phyloP scores from a whole-genome alignment of 768 basidiomycete species.

The Calocybe cyanea region DNA sequence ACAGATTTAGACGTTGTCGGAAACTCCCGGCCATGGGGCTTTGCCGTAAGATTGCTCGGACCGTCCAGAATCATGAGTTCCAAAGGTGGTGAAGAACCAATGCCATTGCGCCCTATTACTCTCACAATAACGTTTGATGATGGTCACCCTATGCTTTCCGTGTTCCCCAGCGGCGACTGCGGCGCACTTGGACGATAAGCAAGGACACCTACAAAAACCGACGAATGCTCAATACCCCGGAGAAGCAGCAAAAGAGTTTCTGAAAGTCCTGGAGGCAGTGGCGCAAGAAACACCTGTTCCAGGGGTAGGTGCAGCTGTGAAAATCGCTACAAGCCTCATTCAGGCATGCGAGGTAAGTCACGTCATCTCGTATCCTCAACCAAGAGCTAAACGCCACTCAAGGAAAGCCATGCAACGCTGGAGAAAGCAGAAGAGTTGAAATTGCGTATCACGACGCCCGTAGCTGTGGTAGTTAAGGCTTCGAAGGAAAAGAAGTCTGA shows the following conservation, averaged over 20 bases:
- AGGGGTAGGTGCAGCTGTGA: constrained; percentile 2
- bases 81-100: too few relatives aligned
- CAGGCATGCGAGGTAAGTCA: constrained; percentile 10
- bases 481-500: constrained; percentile 7
- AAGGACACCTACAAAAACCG: neutral
- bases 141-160: neutral
- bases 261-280: constrained; percentile 3
- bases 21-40: too few relatives aligned
- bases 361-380: too few relatives aligned
- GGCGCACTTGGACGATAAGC: neutral
- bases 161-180: neutral
- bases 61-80: too few relatives aligned
- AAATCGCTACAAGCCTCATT: constrained; percentile 1
- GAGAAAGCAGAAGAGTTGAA: constrained; percentile 9
- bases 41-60: too few relatives aligned
- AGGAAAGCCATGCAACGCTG: constrained; percentile 8
- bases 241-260: constrained; percentile 6
- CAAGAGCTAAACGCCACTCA: neutral
- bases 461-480: constrained; percentile 4
- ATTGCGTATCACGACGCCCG: constrained; percentile 2
- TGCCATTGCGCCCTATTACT: too few relatives aligned
- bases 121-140: too few relatives aligned
- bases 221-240: constrained; percentile 2
- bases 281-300: constrained; percentile 6
- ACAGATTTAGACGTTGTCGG: too few relatives aligned